phyloP scores from a whole-genome alignment of 2,329 filamentous ascomycete species.

The Magnaporthiopsis incrustans region DNA sequence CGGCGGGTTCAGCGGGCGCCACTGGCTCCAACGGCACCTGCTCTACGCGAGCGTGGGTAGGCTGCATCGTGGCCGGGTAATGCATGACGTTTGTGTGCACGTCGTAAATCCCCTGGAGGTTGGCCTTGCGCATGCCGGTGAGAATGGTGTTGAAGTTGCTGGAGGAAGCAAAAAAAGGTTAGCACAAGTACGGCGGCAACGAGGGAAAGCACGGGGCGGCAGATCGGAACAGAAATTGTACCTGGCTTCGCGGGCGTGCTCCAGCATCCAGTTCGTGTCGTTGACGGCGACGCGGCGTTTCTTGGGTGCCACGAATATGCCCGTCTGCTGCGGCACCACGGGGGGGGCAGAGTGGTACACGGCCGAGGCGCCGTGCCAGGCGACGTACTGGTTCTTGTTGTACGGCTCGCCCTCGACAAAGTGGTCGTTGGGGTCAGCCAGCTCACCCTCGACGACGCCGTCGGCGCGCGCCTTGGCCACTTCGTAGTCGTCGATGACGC shows the following conservation, averaged over 20 bases:
- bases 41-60: conserved; percentile 78
- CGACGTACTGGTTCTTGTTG: conserved; percentile 98
- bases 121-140: conserved; percentile 58
- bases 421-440: conserved; percentile 83
- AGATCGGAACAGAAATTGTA: conserved; percentile 32
- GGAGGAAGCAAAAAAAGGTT: conserved; percentile 9
- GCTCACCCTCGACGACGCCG: conserved; percentile 76
- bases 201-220: background rate
- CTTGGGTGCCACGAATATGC: conserved; percentile 69
- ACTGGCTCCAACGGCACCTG: conserved; percentile 41
- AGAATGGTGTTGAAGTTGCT: conserved; percentile 81
- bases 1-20: background rate
- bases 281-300: conserved; percentile 83
- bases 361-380: conserved; percentile 93
- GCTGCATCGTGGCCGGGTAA: conserved; percentile 81
- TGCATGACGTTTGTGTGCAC: conserved; percentile 90
- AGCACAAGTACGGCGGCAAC: background rate
- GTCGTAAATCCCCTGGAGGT: conserved; percentile 76
- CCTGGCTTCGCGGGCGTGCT: conserved; percentile 89
- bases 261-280: conserved; percentile 91
- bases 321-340: conserved; percentile 64
- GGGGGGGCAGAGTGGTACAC: conserved; percentile 85
- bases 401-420: conserved; percentile 76
- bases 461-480: conserved; percentile 65
- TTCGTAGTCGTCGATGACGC: conserved; percentile 84